Conservation (phyloP, 2,329 filamentous ascomycete genomes). For the Westerdykella aurantiaca region DNA sequence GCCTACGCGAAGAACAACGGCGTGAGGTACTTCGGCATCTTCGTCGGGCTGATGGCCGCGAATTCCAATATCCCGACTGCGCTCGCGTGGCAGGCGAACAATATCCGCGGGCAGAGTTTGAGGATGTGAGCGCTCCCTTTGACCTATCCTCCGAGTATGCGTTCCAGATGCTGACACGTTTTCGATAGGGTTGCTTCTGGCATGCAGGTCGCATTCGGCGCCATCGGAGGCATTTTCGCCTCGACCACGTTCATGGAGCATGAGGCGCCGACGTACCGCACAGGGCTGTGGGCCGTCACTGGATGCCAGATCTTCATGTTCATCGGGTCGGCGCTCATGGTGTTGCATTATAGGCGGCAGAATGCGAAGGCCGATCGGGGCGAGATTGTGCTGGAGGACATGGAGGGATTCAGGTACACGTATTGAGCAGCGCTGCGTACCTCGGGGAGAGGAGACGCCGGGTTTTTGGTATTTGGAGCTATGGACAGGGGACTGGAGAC, state of each 20-base stretch:
- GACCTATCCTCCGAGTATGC: not conserved
- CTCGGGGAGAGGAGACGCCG: too few relatives aligned
- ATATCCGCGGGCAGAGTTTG: slow-evolving; percentile 18
- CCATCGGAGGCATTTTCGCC: slow-evolving; percentile 28
- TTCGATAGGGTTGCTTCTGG: slow-evolving; percentile 20
- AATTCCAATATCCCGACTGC: slow-evolving; percentile 52
- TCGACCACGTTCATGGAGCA: slow-evolving; percentile 26
- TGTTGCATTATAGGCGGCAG: slow-evolving; percentile 7
- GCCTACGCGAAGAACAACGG: slow-evolving; percentile 30
- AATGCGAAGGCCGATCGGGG: slow-evolving; percentile 11
- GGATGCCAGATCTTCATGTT: slow-evolving; percentile 18
- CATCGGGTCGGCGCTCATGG: slow-evolving; percentile 6
- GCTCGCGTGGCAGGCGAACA: slow-evolving; percentile 51
- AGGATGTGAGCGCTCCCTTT: slow-evolving; percentile 8
- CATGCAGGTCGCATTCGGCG: slow-evolving; percentile 28
- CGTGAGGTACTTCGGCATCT: slow-evolving; percentile 46
- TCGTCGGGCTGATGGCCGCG: slow-evolving; percentile 41
- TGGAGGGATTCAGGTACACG: slow-evolving; percentile 13
- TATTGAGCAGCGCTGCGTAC: slow-evolving; percentile 4
- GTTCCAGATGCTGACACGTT: not conserved
- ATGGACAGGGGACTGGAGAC: too few relatives aligned
- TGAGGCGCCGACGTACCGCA: slow-evolving; percentile 21
- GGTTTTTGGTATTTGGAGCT: too few relatives aligned
- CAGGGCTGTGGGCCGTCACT: slow-evolving; percentile 9
- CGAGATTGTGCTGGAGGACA: slow-evolving; percentile 11